A percentile compares a stretch with the other conserved stretches of the same genome.
Evolutionary conservation across 2,329 filamentous ascomycete genomes (phyloP).

Genomic region (Alternaria brassicicola): DNA sequence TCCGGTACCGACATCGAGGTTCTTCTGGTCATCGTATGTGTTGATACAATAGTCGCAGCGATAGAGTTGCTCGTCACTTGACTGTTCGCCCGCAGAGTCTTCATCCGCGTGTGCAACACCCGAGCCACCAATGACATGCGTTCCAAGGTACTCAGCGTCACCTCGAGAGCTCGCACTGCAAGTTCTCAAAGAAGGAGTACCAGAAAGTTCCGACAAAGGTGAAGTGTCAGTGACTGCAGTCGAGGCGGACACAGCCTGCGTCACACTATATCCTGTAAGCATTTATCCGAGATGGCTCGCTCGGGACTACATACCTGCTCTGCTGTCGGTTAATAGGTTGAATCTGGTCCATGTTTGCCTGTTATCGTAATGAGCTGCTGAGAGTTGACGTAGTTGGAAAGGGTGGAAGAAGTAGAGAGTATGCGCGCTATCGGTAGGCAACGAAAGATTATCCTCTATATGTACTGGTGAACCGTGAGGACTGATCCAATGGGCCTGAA

Average conservation of each 20-base stretch:
- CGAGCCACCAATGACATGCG: neutral
- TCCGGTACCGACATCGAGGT: neutral
- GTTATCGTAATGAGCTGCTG: neutral
- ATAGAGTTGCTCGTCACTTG: neutral
- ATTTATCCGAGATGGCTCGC: neutral
- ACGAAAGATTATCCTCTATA: neutral
- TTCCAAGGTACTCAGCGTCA: neutral
- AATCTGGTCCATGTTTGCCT: neutral
- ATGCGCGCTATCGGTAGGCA: neutral
- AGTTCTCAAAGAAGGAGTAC: neutral
- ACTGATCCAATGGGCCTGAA: neutral
- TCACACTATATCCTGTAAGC: neutral
- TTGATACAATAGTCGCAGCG: slow-evolving; percentile 8
- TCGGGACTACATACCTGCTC: neutral
- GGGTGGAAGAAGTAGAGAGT: neutral
- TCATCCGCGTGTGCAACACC: neutral
- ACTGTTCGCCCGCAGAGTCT: neutral
- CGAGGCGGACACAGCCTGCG: neutral
- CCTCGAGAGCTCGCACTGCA: neutral
- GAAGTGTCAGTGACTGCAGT: neutral
- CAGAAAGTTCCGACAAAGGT: neutral
- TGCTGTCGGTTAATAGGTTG: neutral
- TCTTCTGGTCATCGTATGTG: neutral
- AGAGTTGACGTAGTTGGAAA: neutral
- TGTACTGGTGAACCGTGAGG: neutral